Percentiles rank a stretch among this genome's conserved stretches.
Evolutionary conservation across 179 eudicot species (phyloP).

Genomic region (Silene coronaria): DNA sequence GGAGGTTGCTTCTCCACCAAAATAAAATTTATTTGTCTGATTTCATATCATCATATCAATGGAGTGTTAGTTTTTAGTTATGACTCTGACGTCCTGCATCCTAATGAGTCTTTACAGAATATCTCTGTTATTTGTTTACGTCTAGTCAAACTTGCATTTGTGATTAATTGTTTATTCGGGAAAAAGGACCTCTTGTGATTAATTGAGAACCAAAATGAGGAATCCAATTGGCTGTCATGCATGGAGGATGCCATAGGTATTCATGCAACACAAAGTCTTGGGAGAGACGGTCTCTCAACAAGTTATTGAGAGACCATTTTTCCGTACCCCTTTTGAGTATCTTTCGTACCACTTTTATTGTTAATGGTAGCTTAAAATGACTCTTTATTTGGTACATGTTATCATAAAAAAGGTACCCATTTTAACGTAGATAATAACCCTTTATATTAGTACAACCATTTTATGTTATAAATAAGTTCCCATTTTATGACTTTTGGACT

Average conservation of each 20-base stretch:
- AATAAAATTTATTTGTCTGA: not conserved
- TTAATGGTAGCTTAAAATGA: too few relatives aligned
- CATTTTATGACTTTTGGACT: too few relatives aligned
- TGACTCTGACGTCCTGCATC: not conserved
- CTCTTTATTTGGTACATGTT: too few relatives aligned
- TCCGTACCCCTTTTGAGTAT: too few relatives aligned
- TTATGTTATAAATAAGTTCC: too few relatives aligned
- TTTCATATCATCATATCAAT: constrained; percentile 2
- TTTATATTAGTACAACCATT: too few relatives aligned
- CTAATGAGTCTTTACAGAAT: not conserved
- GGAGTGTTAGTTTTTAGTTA: not conserved
- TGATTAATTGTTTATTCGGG: not conserved
- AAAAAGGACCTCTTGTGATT: not conserved
- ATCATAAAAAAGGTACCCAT: too few relatives aligned
- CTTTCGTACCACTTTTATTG: too few relatives aligned
- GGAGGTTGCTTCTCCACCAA: constrained; percentile 8
- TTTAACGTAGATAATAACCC: too few relatives aligned
- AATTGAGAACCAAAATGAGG: not conserved
- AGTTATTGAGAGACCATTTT: too few relatives aligned
- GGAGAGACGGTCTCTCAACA: too few relatives aligned
- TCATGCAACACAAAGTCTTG: not conserved
- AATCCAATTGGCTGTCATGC: constrained; percentile 8
- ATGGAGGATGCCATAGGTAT: not conserved
- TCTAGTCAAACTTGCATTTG: not conserved
- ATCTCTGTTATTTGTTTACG: not conserved